Evolutionary conservation across 2,329 filamentous ascomycete species (phyloP), one percentile per base, ranked within the genome.

Genomic region (Laburnicola sp.): DNA sequence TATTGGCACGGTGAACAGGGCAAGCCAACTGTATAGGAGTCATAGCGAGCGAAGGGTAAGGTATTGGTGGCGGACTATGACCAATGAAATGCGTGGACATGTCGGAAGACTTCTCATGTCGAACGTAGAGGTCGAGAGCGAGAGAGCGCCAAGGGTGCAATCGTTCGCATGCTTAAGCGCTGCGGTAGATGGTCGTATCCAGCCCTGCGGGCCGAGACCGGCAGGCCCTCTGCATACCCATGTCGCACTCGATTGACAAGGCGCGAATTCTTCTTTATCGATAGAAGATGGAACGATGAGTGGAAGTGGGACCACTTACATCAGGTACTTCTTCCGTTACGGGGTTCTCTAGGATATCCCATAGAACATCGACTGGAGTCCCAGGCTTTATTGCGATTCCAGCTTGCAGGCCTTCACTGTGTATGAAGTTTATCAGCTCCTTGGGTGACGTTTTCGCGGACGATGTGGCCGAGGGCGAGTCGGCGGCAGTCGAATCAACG

Each of bases 341-440:
- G 2, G 82, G 69, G 63, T 80, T 88, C 62, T 93, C 91, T 45
- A 97, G 76, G 46, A 97, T 87, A 38, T 96, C 91, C 83, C 89
- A 97, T 48, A 99, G 78, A 39, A 99, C 93, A 69, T 96, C 89
- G 6, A 96, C 93, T 3, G 85, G 81, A 1, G 94, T 99, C 61
- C 87, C 86, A 2, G 94, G 94, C 80, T 99, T 99, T 69, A 99
- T 89, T 7, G 94, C 94, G 66, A 99, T 90, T 50, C 94, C 94
- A 6, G 94, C 94, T 64, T 92, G 83, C 81, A 99, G 86, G 40
- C 90, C 92, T 54, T 86, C 81, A 47, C 88, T 85, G 76, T 99
- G 94, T 60, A 99, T 96, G 71, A 93, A 96, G 63, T 84, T 83
- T 64, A 97, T 90, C 64, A 99, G 78, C 62, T 93, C 89, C 67